These are phyloP conservation scores for Paecilomyces formosus DNA, from an alignment of 2,329 filamentous ascomycete species.

Conservation along the genomic window DNA sequence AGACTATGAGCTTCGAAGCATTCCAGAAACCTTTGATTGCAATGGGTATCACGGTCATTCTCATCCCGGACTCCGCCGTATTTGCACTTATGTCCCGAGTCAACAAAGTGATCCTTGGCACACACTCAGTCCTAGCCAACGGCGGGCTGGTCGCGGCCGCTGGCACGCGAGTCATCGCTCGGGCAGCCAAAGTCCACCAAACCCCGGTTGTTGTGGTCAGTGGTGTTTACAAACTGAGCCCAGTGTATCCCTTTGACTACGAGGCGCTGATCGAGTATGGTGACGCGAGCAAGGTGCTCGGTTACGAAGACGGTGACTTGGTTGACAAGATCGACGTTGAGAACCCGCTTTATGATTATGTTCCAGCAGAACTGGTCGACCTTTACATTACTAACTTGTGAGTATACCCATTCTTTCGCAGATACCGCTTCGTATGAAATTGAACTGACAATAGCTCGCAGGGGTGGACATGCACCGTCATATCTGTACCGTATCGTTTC, in stretches of 20 bases:
- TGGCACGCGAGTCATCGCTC: constrained; percentile 76
- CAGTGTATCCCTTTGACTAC: constrained; percentile 77
- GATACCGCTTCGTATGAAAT: not conserved
- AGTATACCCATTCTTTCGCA: constrained; percentile 27
- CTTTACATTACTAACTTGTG: constrained; percentile 70
- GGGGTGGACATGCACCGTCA: constrained; percentile 56
- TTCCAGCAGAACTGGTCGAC: constrained; percentile 61
- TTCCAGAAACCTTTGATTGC: constrained; percentile 72
- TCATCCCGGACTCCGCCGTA: constrained; percentile 75
- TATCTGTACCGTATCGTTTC: constrained; percentile 59
- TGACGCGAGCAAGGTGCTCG: constrained; percentile 66
- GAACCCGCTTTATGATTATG: constrained; percentile 74
- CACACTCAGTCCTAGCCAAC: constrained; percentile 79
- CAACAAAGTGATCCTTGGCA: constrained; percentile 88
- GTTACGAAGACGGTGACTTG: constrained; percentile 70
- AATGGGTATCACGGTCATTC: constrained; percentile 72
- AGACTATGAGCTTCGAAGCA: constrained; percentile 39
- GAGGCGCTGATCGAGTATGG: constrained; percentile 81
- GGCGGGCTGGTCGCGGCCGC: constrained; percentile 78
- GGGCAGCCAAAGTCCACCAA: constrained; percentile 73
- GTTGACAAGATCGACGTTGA: constrained; percentile 71
- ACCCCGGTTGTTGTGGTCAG: constrained; percentile 83
- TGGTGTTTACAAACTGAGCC: constrained; percentile 89
- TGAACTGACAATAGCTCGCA: constrained; percentile 19
- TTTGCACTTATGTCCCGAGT: constrained; percentile 93